Percentiles rank a stretch among this genome's conserved stretches.
phyloP scores from a whole-genome alignment of 148 eudicot species.

The Oxyria digyna region DNA sequence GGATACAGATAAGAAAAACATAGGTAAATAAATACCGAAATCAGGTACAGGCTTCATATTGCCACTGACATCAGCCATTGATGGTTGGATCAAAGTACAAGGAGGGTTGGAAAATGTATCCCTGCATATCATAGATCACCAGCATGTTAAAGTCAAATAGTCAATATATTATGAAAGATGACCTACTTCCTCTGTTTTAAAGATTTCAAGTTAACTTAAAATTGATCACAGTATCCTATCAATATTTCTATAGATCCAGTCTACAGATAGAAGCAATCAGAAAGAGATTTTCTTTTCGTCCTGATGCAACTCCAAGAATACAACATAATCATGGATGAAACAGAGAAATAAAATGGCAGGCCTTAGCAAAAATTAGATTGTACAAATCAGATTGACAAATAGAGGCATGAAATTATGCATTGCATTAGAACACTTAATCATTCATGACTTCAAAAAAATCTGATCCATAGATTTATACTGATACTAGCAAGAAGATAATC shows the following conservation, averaged over 20 bases:
- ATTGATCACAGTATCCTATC: background rate
- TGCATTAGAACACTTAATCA: background rate
- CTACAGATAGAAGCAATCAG: background rate
- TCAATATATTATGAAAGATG: background rate
- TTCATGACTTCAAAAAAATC: background rate
- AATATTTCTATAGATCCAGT: background rate
- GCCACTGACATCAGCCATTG: conserved; percentile 39
- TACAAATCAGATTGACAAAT: background rate
- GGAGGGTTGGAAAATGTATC: conserved; percentile 85
- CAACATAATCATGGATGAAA: background rate
- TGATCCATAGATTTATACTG: background rate
- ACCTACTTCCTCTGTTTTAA: background rate
- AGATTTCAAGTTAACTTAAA: background rate
- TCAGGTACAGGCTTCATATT: conserved; percentile 45
- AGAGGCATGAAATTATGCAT: background rate
- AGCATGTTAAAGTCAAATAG: background rate
- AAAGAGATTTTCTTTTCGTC: background rate
- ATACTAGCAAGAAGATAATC: background rate
- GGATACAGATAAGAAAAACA: background rate
- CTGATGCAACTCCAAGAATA: background rate
- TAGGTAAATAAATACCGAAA: conserved; percentile 38
- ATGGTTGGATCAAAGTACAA: conserved; percentile 85
- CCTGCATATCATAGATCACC: conserved; percentile 30
- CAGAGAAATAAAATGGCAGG: background rate
- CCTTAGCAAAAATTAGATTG: background rate